Percentiles rank a stretch among this genome's conserved stretches.
These are phyloP conservation scores for Albifimbria verrucaria DNA, from an alignment of 2,329 filamentous ascomycete species.

Conservation along the genomic window DNA sequence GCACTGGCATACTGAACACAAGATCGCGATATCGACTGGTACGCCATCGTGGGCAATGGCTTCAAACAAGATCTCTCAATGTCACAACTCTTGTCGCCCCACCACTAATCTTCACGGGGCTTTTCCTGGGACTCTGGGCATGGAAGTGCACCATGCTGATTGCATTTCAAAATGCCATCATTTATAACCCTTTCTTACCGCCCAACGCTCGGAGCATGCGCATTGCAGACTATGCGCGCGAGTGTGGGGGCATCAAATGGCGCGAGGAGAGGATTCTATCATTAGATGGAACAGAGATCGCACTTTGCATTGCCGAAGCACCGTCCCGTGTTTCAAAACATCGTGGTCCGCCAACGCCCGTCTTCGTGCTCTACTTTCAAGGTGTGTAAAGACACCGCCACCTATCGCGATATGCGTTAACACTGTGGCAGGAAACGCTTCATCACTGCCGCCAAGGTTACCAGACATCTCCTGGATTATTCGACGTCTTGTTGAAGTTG, in stretches of 20 bases:
- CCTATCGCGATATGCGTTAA: neutral
- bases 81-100: conserved; percentile 50
- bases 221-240: conserved; percentile 58
- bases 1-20: neutral
- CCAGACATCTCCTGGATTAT: conserved; percentile 54
- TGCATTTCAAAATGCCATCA: conserved; percentile 75
- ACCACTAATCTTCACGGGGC: conserved; percentile 62
- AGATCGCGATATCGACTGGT: neutral
- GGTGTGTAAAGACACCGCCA: conserved; percentile 17
- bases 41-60: neutral
- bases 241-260: conserved; percentile 65
- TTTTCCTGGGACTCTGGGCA: conserved; percentile 62
- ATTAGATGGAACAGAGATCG: conserved; percentile 63
- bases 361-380: conserved; percentile 41
- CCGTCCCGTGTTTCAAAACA: conserved; percentile 4
- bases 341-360: conserved; percentile 20
- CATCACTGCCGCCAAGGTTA: conserved; percentile 54
- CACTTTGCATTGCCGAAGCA: conserved; percentile 52
- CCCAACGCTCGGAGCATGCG: conserved; percentile 66
- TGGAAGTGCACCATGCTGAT: conserved; percentile 73
- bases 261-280: conserved; percentile 58
- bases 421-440: conserved; percentile 61
- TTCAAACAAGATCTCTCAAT: conserved; percentile 22
- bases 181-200: conserved; percentile 75
- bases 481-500: conserved; percentile 37